Evolutionary conservation across 2,329 filamentous ascomycete genomes (phyloP), one percentile per base, ranked within the genome.

Genomic region (Aspergillus glaucus): DNA sequence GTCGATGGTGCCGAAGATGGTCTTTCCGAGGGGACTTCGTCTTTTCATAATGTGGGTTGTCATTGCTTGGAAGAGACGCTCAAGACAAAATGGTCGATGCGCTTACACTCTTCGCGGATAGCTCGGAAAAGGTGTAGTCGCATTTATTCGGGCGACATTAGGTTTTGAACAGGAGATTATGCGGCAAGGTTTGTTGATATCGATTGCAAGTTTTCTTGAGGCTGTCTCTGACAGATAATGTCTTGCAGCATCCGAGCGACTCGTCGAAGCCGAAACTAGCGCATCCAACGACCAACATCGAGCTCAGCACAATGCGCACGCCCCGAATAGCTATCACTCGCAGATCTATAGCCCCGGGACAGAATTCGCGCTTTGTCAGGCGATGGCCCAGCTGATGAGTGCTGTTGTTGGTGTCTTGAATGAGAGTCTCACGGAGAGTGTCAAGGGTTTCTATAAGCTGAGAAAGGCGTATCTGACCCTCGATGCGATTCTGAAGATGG

Each of bases 81-180:
- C 10, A 30, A 30, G 9, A 6, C 24, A 7, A 52, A 52, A 48
- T 51, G 45, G 48, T 50, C 41, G 40, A 28, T 42, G 45, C 40
- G 39, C 48, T 54, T 39, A 51, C 44, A 34, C 5, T 43, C 24
- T 47, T 51, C n/a, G 17, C 17, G 19, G 53, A 50, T 75, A 86
- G 73, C 78, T 97, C 30, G 91, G 90, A 26, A 77, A 85, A 56
- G 86, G 88, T 46, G 84, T 95, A 30, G 84, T 90, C 17, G 82
- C 82, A 41, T 97, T 97, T 65, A 84, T 97, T 69, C 79, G 84
- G 58, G 90, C 91, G 15, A 85, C 93, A 2, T 74, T 97, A 1
- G 91, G 91, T 2, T 93, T 95, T 60, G 93, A 97, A 70, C 91
- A 94, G 67, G 84, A 93, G 3, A 79, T 94, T 56, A 93, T 97